Evolutionary conservation across 495 filamentous ascomycete species (phyloP).

Genomic region (Niebla homalea): DNA sequence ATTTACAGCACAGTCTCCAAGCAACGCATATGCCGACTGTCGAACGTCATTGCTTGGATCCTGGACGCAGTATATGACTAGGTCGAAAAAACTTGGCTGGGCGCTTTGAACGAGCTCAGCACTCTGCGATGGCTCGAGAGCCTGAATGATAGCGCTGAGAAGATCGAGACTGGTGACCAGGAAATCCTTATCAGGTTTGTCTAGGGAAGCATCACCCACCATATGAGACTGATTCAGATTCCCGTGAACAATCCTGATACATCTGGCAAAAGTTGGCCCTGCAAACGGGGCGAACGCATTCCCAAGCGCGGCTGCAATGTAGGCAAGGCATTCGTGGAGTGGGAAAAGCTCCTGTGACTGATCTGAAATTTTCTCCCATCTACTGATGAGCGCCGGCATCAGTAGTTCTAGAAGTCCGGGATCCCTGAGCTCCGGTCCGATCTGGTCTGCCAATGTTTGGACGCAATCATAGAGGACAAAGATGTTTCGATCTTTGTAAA

Average conservation of each 20-base stretch:
- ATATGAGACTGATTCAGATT: slow-evolving; percentile 68
- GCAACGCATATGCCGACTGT: slow-evolving; percentile 88
- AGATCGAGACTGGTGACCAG: slow-evolving; percentile 92
- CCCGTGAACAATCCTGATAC: slow-evolving; percentile 78
- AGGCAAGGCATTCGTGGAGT: slow-evolving; percentile 86
- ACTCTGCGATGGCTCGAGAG: slow-evolving; percentile 62
- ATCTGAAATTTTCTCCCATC: slow-evolving; percentile 80
- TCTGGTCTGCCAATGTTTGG: slow-evolving; percentile 88
- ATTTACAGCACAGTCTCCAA: slow-evolving; percentile 94
- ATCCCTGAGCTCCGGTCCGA: slow-evolving; percentile 62
- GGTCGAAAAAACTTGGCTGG: slow-evolving; percentile 75
- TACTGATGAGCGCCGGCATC: slow-evolving; percentile 86
- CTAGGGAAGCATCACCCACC: slow-evolving; percentile 49
- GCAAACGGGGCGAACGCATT: slow-evolving; percentile 75
- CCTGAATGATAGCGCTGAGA: slow-evolving; percentile 86
- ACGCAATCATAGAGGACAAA: slow-evolving; percentile 98
- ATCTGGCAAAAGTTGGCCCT: slow-evolving; percentile 68
- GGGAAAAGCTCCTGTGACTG: slow-evolving; percentile 91
- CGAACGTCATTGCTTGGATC: slow-evolving; percentile 85
- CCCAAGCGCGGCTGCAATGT: slow-evolving; percentile 77
- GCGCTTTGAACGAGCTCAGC: slow-evolving; percentile 59
- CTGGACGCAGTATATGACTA: slow-evolving; percentile 85
- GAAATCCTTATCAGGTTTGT: slow-evolving; percentile 92
- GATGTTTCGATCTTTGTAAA: slow-evolving; percentile 98
- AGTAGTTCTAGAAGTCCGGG: slow-evolving; percentile 68